Base-by-base conservation (phyloP, 2,329 filamentous ascomycete genomes). In the Hymenoscyphus linearis region DNA sequence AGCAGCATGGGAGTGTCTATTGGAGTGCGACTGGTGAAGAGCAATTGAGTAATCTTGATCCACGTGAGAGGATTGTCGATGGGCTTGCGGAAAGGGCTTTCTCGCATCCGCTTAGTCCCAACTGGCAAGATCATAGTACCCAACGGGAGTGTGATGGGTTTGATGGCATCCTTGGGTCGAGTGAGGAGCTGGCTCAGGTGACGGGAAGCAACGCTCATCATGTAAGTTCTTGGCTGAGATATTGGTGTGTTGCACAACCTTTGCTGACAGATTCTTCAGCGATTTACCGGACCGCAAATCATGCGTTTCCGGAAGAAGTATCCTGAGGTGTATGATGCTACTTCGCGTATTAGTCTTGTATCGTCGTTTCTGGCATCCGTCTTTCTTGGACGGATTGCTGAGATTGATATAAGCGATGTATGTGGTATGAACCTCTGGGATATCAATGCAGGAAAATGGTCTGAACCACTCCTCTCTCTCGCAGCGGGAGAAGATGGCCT, bases 391-490 rank as follows among this genome's bases (percentile, higher is more conserved):
- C 79, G 81, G 65, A 82, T 97, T 65, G 93, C 95, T 0, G 91
- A 93, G 0, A 88, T 97, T 67, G 95, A 99, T 74, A 93, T 96
- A 68, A 89, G 89, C 70, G 95, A 99, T 76, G 93, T 93, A 26
- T 96, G 92, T 70, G 95, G 95, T 59, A 96, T 96, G 88, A 96
- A 98, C 74, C 80, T 99, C 6, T 98, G 92, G 91, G 91, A 98
- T 71, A 92, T 98, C 66, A 79, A 85, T 65, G 80, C 82, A 22
- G 85, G 89, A 66, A 74, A 76, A 22, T 98, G 91, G 86, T 86
- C 88, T 66, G 84, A 92, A 60, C 78, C 83, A 18, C 83, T 97
- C 0, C 83, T 99, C 18, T 80, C 84, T 44, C 85, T 96, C 13
- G 84, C 89, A 22, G 90, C 90, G 4, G 76, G 81, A 47, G 66